A percentile compares a stretch with the other conserved stretches of the same genome.
Evolutionary conservation across 306 rosid species (phyloP).

Genomic region (Corylus avellana): DNA sequence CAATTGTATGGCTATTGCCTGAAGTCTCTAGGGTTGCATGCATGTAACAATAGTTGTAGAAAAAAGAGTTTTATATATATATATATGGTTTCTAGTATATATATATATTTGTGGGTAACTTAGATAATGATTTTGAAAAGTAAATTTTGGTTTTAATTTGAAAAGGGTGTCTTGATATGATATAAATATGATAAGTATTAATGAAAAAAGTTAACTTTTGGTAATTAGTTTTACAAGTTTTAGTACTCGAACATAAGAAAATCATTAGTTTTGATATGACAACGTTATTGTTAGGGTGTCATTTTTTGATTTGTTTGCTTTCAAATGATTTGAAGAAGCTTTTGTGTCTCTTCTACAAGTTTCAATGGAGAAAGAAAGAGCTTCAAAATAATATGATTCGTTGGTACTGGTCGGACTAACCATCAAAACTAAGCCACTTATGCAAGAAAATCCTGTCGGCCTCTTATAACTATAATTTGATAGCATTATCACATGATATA

Average conservation of each 20-base stretch:
- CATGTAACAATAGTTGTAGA: neutral
- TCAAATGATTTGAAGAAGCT: neutral
- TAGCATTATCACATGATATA: neutral
- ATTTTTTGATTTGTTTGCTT: neutral
- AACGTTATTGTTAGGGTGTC: neutral
- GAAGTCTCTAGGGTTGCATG: neutral
- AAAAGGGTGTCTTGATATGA: too few relatives aligned
- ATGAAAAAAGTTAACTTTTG: too few relatives aligned
- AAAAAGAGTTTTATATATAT: neutral
- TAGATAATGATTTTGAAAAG: too few relatives aligned
- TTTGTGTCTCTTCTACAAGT: neutral
- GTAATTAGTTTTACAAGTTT: too few relatives aligned
- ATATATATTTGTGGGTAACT: too few relatives aligned
- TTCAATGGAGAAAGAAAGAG: neutral
- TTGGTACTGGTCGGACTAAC: neutral
- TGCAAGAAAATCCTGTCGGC: neutral
- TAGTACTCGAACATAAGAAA: neutral
- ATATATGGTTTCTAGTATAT: too few relatives aligned
- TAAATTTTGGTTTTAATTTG: too few relatives aligned
- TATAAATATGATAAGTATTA: too few relatives aligned
- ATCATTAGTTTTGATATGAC: neutral
- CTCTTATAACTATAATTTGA: neutral
- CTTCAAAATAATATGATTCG: neutral
- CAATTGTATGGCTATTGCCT: too few relatives aligned
- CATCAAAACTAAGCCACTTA: neutral